phyloP scores from a whole-genome alignment of 148 eudicot species.

The Suaeda aralocaspica region DNA sequence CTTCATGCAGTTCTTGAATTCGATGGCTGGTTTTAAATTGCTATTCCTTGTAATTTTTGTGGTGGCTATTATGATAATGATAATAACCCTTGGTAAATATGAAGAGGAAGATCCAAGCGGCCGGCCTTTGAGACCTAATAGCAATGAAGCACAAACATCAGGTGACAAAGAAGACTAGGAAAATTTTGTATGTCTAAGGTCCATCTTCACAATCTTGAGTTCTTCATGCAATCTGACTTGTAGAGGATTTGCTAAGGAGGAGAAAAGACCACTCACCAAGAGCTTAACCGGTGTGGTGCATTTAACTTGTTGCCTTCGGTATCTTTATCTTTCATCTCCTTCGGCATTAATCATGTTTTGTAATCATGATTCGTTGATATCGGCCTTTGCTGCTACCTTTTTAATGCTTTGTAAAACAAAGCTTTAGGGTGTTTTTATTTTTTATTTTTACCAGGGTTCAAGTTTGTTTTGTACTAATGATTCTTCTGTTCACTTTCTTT shows the following conservation, averaged over 20 bases:
- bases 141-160: conserved; percentile 31
- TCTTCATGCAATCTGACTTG: background rate
- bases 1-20: conserved; percentile 64
- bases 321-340: background rate
- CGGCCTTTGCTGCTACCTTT: background rate
- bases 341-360: background rate
- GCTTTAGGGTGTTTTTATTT: background rate
- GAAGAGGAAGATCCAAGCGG: conserved; percentile 39
- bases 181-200: background rate
- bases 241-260: background rate
- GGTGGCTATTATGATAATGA: conserved; percentile 46
- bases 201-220: too few relatives aligned
- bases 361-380: background rate
- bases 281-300: background rate
- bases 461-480: background rate
- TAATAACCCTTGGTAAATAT: conserved; percentile 43
- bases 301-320: background rate
- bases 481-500: background rate
- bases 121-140: conserved; percentile 31
- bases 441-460: background rate
- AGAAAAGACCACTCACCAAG: background rate
- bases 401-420: background rate
- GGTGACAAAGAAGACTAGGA: conserved; percentile 65
- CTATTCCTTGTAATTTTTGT: conserved; percentile 49
- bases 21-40: conserved; percentile 47